A percentile compares a stretch with the other conserved stretches of the same genome.
These are phyloP conservation scores for Cystobasidium tubakii DNA, from an alignment of 768 basidiomycete genomes.

Conservation along the genomic window DNA sequence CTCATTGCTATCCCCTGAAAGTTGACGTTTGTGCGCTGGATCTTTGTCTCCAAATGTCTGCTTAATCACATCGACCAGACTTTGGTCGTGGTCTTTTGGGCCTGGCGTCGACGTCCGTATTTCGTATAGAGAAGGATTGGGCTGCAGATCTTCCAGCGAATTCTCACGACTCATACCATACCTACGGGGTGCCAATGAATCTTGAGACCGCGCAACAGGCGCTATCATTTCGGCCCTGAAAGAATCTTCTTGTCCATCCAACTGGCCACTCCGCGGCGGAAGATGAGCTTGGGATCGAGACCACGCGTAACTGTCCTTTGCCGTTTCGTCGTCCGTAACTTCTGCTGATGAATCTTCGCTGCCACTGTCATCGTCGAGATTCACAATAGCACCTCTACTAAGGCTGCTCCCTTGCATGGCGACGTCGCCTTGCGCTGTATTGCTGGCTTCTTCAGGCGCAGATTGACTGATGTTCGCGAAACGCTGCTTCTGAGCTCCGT, in stretches of 20 bases:
- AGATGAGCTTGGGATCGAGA: neutral
- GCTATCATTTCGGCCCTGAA: neutral
- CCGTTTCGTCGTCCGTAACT: neutral
- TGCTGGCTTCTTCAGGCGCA: too few species aligned
- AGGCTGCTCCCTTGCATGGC: too few species aligned
- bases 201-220: neutral
- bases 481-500: too few species aligned
- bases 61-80: neutral
- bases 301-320: neutral
- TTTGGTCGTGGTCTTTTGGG: neutral
- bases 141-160: neutral
- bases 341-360: constrained; percentile 1
- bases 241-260: neutral
- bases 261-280: neutral
- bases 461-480: too few species aligned
- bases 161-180: neutral
- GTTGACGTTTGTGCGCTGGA: neutral
- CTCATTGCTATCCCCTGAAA: neutral
- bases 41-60: neutral
- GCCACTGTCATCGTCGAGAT: neutral
- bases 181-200: neutral
- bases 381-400: neutral
- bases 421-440: too few species aligned
- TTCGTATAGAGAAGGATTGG: neutral
- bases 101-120: neutral